Evolutionary conservation across 2,329 filamentous ascomycete species (phyloP).

Genomic region (Ceratocystis alfenasii): DNA sequence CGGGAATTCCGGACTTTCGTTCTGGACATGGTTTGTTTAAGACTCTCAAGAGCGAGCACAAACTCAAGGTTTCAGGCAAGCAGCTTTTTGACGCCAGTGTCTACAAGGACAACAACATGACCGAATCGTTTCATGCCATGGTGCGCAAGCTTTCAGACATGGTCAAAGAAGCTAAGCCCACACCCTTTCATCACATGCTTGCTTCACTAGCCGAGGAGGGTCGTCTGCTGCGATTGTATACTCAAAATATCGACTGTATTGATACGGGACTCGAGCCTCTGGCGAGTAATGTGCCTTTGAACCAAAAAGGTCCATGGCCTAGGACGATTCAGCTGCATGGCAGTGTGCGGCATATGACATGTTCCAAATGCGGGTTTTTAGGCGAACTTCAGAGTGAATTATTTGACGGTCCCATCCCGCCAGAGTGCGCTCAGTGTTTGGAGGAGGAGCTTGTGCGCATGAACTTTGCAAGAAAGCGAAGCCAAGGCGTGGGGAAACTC

Average conservation of each 20-base stretch:
- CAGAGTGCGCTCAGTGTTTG: slow-evolving; percentile 64
- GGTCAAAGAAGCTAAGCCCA: slow-evolving; percentile 66
- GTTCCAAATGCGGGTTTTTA: slow-evolving; percentile 76
- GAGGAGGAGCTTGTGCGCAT: slow-evolving; percentile 66
- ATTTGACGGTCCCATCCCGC: slow-evolving; percentile 75
- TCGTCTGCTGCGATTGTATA: slow-evolving; percentile 79
- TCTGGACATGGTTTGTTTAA: slow-evolving; percentile 84
- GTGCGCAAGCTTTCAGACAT: slow-evolving; percentile 75
- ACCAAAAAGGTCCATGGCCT: slow-evolving; percentile 79
- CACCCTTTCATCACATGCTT: slow-evolving; percentile 83
- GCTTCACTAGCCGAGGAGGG: slow-evolving; percentile 81
- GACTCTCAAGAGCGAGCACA: slow-evolving; percentile 72
- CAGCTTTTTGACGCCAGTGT: slow-evolving; percentile 95
- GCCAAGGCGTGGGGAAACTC: slow-evolving; percentile 81
- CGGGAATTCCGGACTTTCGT: slow-evolving; percentile 93
- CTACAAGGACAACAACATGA: slow-evolving; percentile 82
- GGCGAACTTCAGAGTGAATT: slow-evolving; percentile 63
- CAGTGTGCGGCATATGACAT: slow-evolving; percentile 90
- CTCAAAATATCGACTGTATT: slow-evolving; percentile 93
- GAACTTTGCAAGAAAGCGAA: slow-evolving; percentile 67
- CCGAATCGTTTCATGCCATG: slow-evolving; percentile 90
- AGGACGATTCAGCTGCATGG: slow-evolving; percentile 88
- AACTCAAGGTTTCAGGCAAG: slow-evolving; percentile 80
- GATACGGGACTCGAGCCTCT: slow-evolving; percentile 75
- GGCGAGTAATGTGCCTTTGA: slow-evolving; percentile 67